Evolutionary conservation across 345 rosid species (phyloP).

Genomic region (Raphanus sativus): DNA sequence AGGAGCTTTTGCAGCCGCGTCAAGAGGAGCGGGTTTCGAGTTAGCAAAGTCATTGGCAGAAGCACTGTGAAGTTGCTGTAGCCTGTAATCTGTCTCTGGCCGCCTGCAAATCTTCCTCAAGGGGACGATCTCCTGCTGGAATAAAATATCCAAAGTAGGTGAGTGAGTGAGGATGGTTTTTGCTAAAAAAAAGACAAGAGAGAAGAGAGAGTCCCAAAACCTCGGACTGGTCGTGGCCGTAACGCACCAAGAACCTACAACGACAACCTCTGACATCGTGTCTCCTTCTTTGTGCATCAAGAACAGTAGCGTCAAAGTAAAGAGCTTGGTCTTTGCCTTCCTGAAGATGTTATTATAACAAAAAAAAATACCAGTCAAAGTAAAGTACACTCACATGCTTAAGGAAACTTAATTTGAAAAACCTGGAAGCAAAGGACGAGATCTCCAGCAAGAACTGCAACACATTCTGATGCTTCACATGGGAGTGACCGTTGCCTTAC

Average conservation of each 20-base stretch:
- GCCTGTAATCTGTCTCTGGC: constrained; percentile 97
- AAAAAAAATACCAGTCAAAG: not conserved
- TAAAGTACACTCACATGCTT: not conserved
- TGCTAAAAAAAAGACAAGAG: constrained; percentile 9
- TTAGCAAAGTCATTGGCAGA: constrained; percentile 41
- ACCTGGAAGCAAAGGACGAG: constrained; percentile 99
- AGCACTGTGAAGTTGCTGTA: constrained; percentile 86
- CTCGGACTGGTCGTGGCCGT: constrained; percentile 96
- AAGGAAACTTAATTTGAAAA: not conserved
- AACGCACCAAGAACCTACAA: constrained; percentile 95
- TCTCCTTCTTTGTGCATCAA: constrained; percentile 94
- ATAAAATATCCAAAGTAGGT: constrained; percentile 17
- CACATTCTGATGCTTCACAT: constrained; percentile 98
- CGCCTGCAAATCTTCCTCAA: constrained; percentile 91
- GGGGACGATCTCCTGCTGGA: constrained; percentile 91
- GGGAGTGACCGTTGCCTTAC: constrained; percentile 97
- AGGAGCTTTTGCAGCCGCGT: constrained; percentile 21
- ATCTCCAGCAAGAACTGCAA: constrained; percentile 97
- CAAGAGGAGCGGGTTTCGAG: constrained; percentile 22
- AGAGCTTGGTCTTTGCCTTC: constrained; percentile 99
- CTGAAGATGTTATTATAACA: constrained; percentile 42
- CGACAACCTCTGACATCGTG: constrained; percentile 99
- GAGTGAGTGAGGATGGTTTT: constrained; percentile 21
- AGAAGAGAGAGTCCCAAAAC: constrained; percentile 42
- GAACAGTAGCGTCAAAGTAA: constrained; percentile 93